phyloP scores from a whole-genome alignment of 768 basidiomycete species.

The Pleurotus cornucopiae region DNA sequence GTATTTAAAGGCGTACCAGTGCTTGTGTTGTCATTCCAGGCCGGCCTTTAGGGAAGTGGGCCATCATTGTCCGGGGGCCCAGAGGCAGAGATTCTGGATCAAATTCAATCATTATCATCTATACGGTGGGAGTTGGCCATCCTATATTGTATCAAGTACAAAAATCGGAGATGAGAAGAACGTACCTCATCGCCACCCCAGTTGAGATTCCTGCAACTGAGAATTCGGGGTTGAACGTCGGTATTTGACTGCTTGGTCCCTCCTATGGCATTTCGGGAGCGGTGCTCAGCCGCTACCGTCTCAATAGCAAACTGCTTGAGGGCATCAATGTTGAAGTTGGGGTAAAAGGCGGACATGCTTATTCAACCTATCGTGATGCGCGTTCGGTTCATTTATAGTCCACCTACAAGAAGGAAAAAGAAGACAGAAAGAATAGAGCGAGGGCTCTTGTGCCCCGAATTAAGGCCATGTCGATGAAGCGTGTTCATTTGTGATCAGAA shows the following conservation, averaged over 20 bases:
- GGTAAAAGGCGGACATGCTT: constrained; percentile 16
- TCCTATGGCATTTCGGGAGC: constrained; percentile 8
- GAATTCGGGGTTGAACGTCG: constrained; percentile 16
- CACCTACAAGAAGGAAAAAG: background rate
- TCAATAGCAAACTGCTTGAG: constrained; percentile 21
- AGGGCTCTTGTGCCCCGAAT: background rate
- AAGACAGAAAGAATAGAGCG: constrained; percentile 1
- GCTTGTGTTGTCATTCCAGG: constrained; percentile 22
- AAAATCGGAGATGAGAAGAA: background rate
- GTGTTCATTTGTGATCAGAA: constrained; percentile 8
- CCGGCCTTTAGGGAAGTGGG: constrained; percentile 25
- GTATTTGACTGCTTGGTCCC: constrained; percentile 3
- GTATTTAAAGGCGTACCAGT: constrained; percentile 15
- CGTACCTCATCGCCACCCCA: constrained; percentile 25
- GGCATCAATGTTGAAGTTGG: constrained; percentile 21
- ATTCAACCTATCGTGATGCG: background rate
- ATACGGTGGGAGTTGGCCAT: background rate
- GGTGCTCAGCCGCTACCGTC: constrained; percentile 18
- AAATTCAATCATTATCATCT: constrained; percentile 26
- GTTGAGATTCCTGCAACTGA: constrained; percentile 17
- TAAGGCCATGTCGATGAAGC: constrained; percentile 8
- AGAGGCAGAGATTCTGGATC: constrained; percentile 21
- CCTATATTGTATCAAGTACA: background rate
- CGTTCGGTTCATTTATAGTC: constrained; percentile 1
- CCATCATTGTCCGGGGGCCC: constrained; percentile 23